Conservation (phyloP, 352 stramenopile genomes). For the Phytophthora idaei region DNA sequence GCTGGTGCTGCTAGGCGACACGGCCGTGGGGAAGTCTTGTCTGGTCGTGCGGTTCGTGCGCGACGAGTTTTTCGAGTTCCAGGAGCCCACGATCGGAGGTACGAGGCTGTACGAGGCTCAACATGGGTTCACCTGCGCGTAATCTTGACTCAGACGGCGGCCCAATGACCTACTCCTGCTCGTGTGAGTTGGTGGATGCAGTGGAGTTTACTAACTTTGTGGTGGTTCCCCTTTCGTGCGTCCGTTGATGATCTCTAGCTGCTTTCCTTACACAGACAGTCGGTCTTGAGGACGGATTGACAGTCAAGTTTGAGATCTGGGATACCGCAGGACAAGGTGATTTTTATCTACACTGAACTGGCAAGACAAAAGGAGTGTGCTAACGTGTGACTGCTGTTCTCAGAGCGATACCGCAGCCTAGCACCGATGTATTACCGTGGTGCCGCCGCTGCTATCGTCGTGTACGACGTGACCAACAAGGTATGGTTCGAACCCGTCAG, state of each 20-base stretch:
- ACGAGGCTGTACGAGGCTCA: conserved; percentile 41
- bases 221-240: neutral
- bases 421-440: conserved; percentile 98
- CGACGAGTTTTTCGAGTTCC: conserved; percentile 99
- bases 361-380: neutral
- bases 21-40: conserved; percentile 99
- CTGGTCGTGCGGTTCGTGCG: conserved; percentile 99
- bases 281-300: conserved; percentile 95
- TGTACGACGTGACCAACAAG: conserved; percentile 98
- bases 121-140: neutral
- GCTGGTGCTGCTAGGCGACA: conserved; percentile 99
- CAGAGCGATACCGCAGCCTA: conserved; percentile 96
- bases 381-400: conserved; percentile 16
- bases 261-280: conserved; percentile 99
- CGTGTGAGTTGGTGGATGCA: neutral
- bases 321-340: conserved; percentile 96
- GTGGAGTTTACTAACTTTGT: conserved; percentile 6
- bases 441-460: conserved; percentile 95
- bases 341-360: neutral
- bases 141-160: neutral
- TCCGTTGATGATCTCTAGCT: conserved; percentile 43
- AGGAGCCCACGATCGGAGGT: conserved; percentile 97
- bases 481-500: conserved; percentile 37
- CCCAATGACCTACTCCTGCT: neutral
- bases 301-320: conserved; percentile 99